Evolutionary conservation across 129 eudicot species (phyloP).

Genomic region (Cynara cardunculus): DNA sequence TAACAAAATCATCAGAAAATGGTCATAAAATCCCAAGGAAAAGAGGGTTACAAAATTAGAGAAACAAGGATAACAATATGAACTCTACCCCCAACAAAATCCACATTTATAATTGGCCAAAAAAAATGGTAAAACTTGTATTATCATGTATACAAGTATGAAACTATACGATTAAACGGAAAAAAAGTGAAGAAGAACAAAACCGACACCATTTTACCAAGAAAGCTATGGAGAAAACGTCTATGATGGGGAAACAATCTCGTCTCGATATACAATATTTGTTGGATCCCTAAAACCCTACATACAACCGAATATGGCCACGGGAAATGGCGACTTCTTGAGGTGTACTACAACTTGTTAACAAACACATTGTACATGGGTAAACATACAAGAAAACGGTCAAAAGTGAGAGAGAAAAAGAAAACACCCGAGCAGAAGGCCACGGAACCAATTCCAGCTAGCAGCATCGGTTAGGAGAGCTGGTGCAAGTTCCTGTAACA

Average conservation of each 20-base stretch:
- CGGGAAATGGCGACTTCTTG: slow-evolving; percentile 10
- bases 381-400: slow-evolving; percentile 30
- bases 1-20: background rate
- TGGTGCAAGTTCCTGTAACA: slow-evolving; percentile 30
- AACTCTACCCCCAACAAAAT: background rate
- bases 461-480: slow-evolving; percentile 32
- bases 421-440: slow-evolving; percentile 13
- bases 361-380: slow-evolving; percentile 30
- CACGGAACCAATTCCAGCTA: slow-evolving; percentile 28
- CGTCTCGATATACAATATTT: slow-evolving; percentile 21
- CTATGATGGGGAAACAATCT: background rate
- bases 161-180: background rate
- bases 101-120: slow-evolving; percentile 8
- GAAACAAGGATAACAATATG: background rate
- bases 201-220: slow-evolving; percentile 6
- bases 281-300: slow-evolving; percentile 17
- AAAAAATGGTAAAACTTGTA: background rate
- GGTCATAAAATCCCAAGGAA: background rate
- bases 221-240: background rate
- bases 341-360: slow-evolving; percentile 25
- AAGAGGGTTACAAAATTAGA: background rate
- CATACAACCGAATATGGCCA: slow-evolving; percentile 18
- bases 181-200: background rate
- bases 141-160: slow-evolving; percentile 9
- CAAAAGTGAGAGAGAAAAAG: slow-evolving; percentile 4